Evolutionary conservation across 2,329 filamentous ascomycete species (phyloP).

Genomic region (Neonectria coccinea): DNA sequence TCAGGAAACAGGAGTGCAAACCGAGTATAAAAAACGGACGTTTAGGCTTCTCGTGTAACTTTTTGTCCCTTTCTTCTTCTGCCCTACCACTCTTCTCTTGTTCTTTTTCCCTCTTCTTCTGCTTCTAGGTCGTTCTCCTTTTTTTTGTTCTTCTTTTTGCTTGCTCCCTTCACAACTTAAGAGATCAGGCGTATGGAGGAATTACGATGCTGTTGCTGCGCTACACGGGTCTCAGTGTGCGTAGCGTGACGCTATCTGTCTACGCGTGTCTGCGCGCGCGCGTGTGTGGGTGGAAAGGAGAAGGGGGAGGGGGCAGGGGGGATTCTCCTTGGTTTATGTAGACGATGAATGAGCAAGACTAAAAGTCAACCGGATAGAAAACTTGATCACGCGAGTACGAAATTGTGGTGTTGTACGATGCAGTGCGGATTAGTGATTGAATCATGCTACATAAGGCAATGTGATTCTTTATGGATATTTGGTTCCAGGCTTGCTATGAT

Average conservation of each 20-base stretch:
- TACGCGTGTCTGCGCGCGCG: conserved; percentile 10
- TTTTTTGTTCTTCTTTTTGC: conserved; percentile 31
- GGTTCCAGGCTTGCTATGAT: conserved; percentile 16
- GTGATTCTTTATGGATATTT: conserved; percentile 2
- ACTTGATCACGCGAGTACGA: conserved; percentile 23
- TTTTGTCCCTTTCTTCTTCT: conserved; percentile 33
- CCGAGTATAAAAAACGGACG: conserved; percentile 33
- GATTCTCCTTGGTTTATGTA: conserved; percentile 43
- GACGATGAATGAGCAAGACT: conserved; percentile 48
- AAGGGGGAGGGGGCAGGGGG: conserved; percentile 17
- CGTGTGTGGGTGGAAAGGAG: conserved; percentile 14
- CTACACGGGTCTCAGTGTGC: conserved; percentile 9
- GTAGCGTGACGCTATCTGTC: conserved; percentile 7
- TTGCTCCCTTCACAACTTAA: conserved; percentile 26
- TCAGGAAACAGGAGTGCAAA: conserved; percentile 15
- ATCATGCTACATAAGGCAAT: background rate
- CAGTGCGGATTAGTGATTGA: conserved; percentile 10
- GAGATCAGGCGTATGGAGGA: conserved; percentile 29
- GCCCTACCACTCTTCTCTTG: conserved; percentile 31
- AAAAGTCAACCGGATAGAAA: conserved; percentile 47
- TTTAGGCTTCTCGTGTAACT: conserved; percentile 44
- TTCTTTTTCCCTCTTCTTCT: conserved; percentile 32
- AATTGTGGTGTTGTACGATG: conserved; percentile 4
- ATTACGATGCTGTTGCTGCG: conserved; percentile 25
- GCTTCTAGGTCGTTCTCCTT: conserved; percentile 15